Evolutionary conservation across 1,284 basidiomycete genomes (phyloP).

Genomic region (Fomitopsis palustris): DNA sequence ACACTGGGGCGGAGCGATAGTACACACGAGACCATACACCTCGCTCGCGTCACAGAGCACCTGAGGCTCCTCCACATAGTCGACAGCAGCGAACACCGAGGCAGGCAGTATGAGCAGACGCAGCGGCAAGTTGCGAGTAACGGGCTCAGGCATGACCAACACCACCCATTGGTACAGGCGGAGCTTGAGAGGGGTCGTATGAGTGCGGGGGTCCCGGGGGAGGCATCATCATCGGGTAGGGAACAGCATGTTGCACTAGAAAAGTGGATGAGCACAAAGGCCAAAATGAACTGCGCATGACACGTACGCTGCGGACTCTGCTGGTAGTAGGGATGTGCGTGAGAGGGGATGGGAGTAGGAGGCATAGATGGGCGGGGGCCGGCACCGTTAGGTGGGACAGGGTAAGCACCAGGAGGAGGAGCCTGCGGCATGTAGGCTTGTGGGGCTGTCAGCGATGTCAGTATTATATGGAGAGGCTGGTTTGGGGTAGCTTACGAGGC

Average conservation of each 20-base stretch:
- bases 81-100: not conserved
- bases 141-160: constrained; percentile 49
- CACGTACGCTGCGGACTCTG: constrained; percentile 75
- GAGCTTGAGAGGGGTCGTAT: constrained; percentile 67
- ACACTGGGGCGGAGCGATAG: constrained; percentile 12
- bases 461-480: not conserved
- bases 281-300: constrained; percentile 16
- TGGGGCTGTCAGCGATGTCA: constrained; percentile 41
- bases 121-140: not conserved
- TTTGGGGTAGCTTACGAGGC: constrained; percentile 56
- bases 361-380: constrained; percentile 80
- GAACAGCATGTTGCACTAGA: constrained; percentile 76
- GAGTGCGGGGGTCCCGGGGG: constrained; percentile 68
- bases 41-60: constrained; percentile 3
- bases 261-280: constrained; percentile 15
- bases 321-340: constrained; percentile 81
- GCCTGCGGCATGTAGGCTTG: constrained; percentile 60
- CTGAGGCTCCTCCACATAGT: constrained; percentile 1
- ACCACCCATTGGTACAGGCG: constrained; percentile 68
- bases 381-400: constrained; percentile 69
- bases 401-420: constrained; percentile 65
- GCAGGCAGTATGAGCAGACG: constrained; percentile 3
- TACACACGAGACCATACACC: constrained; percentile 4
- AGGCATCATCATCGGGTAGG: constrained; percentile 86
- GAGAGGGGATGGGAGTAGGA: constrained; percentile 78